Percentiles rank a stretch among this genome's conserved stretches.
Evolutionary conservation across 139 green algal genomes (phyloP).

Genomic region (Micromonas commoda): DNA sequence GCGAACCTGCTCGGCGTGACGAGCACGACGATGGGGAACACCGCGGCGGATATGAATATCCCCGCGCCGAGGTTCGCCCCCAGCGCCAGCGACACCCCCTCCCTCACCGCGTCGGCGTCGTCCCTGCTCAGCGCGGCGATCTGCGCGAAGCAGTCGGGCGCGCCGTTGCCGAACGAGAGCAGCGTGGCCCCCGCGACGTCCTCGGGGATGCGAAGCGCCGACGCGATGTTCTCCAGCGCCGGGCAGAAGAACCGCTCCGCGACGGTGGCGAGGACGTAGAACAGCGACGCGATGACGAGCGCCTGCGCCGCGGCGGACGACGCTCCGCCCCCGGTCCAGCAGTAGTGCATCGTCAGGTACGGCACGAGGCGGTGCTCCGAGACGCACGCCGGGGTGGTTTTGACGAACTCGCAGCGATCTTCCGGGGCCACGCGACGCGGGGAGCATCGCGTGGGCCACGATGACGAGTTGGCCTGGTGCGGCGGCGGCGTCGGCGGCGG

Average conservation of each 20-base stretch:
- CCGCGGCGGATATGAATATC: slow-evolving; percentile 20
- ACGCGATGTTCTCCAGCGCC: slow-evolving; percentile 31
- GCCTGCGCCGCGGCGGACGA: background rate
- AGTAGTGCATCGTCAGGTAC: slow-evolving; percentile 10
- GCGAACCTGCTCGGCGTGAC: background rate
- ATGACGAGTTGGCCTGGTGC: too few relatives aligned
- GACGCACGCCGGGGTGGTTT: background rate
- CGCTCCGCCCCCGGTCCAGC: background rate
- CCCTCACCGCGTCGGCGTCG: background rate
- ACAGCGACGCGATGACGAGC: slow-evolving; percentile 20
- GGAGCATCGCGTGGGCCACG: background rate
- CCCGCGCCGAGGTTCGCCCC: background rate
- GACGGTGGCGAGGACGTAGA: slow-evolving; percentile 44
- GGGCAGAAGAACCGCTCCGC: slow-evolving; percentile 48
- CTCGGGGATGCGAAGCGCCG: slow-evolving; percentile 36
- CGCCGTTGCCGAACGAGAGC: slow-evolving; percentile 49
- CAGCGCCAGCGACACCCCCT: background rate
- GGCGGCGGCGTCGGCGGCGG: too few relatives aligned
- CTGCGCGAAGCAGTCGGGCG: slow-evolving; percentile 50
- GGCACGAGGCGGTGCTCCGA: background rate
- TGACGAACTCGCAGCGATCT: slow-evolving; percentile 3
- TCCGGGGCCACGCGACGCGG: background rate
- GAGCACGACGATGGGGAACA: slow-evolving; percentile 37
- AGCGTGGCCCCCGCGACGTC: slow-evolving; percentile 47
- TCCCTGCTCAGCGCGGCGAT: slow-evolving; percentile 36